A percentile compares a stretch with the other conserved stretches of the same genome.
Evolutionary conservation across 805 yeast genomes (phyloP).

Genomic region (Hanseniaspora guilliermondii): DNA sequence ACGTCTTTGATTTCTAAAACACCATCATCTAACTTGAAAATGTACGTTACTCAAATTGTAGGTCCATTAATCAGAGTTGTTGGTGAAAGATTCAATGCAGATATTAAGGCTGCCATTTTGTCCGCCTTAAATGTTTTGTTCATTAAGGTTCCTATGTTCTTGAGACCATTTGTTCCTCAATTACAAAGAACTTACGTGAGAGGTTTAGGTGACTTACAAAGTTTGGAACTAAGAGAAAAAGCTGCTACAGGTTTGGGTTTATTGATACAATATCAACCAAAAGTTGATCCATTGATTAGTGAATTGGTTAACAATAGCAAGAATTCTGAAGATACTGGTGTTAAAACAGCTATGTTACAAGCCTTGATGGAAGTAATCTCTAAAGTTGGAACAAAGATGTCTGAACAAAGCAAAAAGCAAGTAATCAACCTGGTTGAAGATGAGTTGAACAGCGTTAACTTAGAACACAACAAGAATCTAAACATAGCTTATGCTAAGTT

Average conservation of each 20-base stretch:
- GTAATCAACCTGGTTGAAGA: constrained; percentile 65
- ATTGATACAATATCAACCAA: constrained; percentile 75
- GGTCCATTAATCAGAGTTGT: constrained; percentile 97
- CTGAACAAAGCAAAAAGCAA: constrained; percentile 55
- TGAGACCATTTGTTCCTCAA: constrained; percentile 94
- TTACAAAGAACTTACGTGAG: constrained; percentile 93
- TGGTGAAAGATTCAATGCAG: constrained; percentile 87
- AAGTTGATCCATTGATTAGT: constrained; percentile 83
- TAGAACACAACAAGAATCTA: constrained; percentile 34
- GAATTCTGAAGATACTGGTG: constrained; percentile 51
- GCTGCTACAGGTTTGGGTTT: constrained; percentile 88
- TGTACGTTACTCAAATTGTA: constrained; percentile 83
- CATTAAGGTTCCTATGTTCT: constrained; percentile 71
- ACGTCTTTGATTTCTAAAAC: constrained; percentile 78
- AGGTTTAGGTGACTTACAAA: constrained; percentile 66
- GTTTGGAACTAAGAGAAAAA: constrained; percentile 60
- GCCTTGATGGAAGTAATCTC: constrained; percentile 73
- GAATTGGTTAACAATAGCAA: constrained; percentile 72
- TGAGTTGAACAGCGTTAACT: constrained; percentile 41
- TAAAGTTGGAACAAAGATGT: constrained; percentile 67
- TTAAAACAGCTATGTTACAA: constrained; percentile 71
- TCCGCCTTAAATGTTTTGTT: constrained; percentile 70
- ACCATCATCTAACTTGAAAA: constrained; percentile 66
- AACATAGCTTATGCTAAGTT: constrained; percentile 68
- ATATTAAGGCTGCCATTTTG: constrained; percentile 88